Conservation (phyloP, 164 flowering plant species). For the Magnolia kwangsiensis region DNA sequence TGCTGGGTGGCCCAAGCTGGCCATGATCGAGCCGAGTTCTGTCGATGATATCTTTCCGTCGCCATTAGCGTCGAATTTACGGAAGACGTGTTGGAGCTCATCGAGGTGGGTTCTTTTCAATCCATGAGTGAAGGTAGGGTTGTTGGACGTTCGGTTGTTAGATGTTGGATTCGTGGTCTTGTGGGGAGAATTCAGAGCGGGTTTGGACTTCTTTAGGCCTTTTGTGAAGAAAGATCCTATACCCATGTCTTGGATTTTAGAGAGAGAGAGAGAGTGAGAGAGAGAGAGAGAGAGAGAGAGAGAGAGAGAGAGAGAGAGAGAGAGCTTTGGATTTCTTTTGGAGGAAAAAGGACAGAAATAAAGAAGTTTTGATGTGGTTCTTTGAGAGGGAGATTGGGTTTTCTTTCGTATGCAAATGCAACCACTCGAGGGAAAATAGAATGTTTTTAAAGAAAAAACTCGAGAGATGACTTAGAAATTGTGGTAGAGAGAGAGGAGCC, state of each 20-base stretch:
- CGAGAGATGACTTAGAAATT: too few relatives aligned
- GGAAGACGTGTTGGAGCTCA: slow-evolving; percentile 65
- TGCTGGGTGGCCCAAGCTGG: slow-evolving; percentile 45
- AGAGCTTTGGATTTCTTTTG: not conserved
- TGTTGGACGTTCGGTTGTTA: too few relatives aligned
- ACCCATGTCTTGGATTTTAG: slow-evolving; percentile 6
- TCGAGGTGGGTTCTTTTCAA: slow-evolving; percentile 21
- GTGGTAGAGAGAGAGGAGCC: too few relatives aligned
- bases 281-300: not conserved
- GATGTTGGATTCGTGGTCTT: not conserved
- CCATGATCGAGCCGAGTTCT: slow-evolving; percentile 64
- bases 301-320: not conserved
- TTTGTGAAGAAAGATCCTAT: slow-evolving; percentile 11
- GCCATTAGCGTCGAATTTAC: slow-evolving; percentile 67
- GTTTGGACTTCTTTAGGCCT: slow-evolving; percentile 8
- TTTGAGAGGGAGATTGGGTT: too few relatives aligned
- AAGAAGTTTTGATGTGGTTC: too few relatives aligned
- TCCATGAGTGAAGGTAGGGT: not conserved
- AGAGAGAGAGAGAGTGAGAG: not conserved
- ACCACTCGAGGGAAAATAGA: too few relatives aligned
- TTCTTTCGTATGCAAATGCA: too few relatives aligned
- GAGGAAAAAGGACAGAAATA: not conserved
- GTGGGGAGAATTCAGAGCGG: not conserved
- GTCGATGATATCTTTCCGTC: slow-evolving; percentile 75
- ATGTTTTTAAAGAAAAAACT: too few relatives aligned